These are phyloP conservation scores for Metschnikowia cubensis DNA, from an alignment of 805 yeast species.

Conservation along the genomic window DNA sequence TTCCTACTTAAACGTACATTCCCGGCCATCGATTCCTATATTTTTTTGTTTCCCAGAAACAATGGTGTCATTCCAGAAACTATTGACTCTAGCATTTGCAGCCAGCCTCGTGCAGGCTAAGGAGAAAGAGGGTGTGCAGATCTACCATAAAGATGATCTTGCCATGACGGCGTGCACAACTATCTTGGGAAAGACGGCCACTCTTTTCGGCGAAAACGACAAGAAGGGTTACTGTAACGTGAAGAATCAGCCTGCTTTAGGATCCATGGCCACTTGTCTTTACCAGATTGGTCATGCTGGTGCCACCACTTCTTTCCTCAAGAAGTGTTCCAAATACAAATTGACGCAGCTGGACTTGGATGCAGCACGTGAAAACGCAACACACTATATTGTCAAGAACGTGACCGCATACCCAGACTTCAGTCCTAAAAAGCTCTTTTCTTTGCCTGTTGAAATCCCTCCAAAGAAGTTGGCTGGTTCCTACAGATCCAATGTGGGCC, in stretches of 20 bases:
- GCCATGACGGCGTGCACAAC: conserved; percentile 26
- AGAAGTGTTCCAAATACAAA: conserved; percentile 11
- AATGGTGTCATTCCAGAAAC: conserved; percentile 15
- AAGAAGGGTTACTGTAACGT: conserved; percentile 30
- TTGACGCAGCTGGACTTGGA: conserved; percentile 31
- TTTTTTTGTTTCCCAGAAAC: background rate
- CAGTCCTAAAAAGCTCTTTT: conserved; percentile 25
- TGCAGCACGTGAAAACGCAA: conserved; percentile 40
- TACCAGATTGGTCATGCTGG: conserved; percentile 19
- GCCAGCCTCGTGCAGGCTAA: conserved; percentile 8
- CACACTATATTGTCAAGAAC: conserved; percentile 33
- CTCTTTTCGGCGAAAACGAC: conserved; percentile 24
- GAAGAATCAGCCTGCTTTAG: conserved; percentile 36
- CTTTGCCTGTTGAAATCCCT: conserved; percentile 34
- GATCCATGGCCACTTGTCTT: conserved; percentile 36
- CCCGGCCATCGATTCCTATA: background rate
- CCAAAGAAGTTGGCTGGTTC: conserved; percentile 21
- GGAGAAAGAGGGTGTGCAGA: conserved; percentile 18
- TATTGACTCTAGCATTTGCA: conserved; percentile 13
- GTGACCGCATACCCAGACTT: conserved; percentile 27
- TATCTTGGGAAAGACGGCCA: conserved; percentile 24
- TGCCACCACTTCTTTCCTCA: conserved; percentile 15
- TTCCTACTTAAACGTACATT: conserved; percentile 1
- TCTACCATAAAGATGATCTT: conserved; percentile 24
- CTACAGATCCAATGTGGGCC: conserved; percentile 25